Conservation (phyloP, 2,329 filamentous ascomycete genomes). For the Meredithiella fracta region DNA sequence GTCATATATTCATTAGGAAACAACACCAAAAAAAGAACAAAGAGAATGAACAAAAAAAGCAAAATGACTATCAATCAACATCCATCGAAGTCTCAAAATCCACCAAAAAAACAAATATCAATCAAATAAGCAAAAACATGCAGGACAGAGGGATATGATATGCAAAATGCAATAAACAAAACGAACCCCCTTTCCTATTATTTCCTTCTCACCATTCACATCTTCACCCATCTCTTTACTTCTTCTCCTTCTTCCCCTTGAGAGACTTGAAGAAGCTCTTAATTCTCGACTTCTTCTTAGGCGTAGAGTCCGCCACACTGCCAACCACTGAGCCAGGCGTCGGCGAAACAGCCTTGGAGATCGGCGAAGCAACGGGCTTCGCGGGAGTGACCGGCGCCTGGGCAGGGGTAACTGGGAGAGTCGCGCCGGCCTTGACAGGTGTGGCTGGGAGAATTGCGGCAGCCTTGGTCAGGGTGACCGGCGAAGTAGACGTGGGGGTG, state of each 20-base stretch:
- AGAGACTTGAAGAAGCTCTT: background rate
- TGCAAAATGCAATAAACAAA: conserved; percentile 1
- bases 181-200: background rate
- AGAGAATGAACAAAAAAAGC: background rate
- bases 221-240: background rate
- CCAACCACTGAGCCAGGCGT: background rate
- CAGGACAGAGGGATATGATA: conserved; percentile 1
- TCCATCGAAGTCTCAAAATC: background rate
- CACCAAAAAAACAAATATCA: background rate
- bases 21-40: background rate
- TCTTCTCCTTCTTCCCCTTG: conserved; percentile 2
- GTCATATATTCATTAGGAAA: conserved; percentile 14
- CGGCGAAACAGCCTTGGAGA: background rate
- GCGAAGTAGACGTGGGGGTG: background rate
- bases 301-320: background rate
- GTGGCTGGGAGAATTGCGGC: background rate
- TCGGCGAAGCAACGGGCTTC: background rate
- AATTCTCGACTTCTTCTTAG: background rate
- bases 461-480: background rate
- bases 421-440: background rate
- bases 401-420: background rate
- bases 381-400: background rate
- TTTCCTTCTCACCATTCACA: background rate
- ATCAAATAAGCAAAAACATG: background rate
- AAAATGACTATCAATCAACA: background rate